Evolutionary conservation across 2,329 filamentous ascomycete genomes (phyloP), one percentile per base, ranked within the genome.

Genomic region (Macrophomina pseudophaseolina): DNA sequence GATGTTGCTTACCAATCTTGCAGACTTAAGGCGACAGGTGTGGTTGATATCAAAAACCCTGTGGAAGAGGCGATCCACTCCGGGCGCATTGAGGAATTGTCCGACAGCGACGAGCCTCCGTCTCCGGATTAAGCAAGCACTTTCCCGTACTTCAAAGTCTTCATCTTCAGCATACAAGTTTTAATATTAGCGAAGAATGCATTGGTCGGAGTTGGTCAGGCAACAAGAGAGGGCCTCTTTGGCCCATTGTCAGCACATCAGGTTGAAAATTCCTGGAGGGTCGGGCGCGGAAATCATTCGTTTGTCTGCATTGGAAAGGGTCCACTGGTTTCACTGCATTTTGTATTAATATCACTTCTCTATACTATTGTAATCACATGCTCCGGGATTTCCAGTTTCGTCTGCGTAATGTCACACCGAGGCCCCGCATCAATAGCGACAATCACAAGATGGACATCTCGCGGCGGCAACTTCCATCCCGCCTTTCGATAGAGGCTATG

Each of bases 31-130:
- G 87, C 86, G 69, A 95, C 89, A 11, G 93, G 93, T 3, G 84
- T 96, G 5, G 83, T 96, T 38, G 84, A 91, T 70, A 88, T 95
- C 14, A 85, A 93, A 77, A 96, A 96, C 74, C 93, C 92, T 0
- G 88, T 96, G 1, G 86, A 88, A 66, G 83, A 87, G 72, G 91
- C 91, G 0, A 80, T 88, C 66, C 86, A 87, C 53, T 87, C 90
- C 70, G 92, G 92, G 0, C 82, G 89, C 64, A 88, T 94, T 64
- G 84, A 93, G 73, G 89, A 94, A 73, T 74, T 94, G 11, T 51
- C 64, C 23, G 60, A 64, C 33, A 51, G 44, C 23, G 64, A 66
- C 8, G 63, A 65, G 30, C 32, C 63, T n/a, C 30, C 63, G n/a
- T 65, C 63, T 38, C 63, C 63, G 11, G 52, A 58, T 14, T 65